Evolutionary conservation across 2,329 filamentous ascomycete species (phyloP).

Genomic region (Leptographium wingfieldii): DNA sequence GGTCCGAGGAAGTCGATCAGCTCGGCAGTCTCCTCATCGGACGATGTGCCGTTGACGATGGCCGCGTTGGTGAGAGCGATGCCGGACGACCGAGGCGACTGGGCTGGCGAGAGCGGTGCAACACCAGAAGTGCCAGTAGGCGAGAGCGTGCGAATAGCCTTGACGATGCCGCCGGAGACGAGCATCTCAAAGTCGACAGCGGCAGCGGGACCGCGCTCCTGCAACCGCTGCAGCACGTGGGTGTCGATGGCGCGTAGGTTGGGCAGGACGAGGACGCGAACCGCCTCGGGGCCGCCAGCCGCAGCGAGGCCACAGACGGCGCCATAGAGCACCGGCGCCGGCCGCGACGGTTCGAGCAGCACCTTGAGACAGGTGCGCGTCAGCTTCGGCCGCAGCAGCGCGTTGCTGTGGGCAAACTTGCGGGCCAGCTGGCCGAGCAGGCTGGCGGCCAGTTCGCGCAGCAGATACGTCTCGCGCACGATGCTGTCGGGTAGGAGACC

Average conservation of each 20-base stretch:
- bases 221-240: slow-evolving; percentile 39
- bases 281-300: slow-evolving; percentile 54
- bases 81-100: neutral
- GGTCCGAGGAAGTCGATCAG: slow-evolving; percentile 43
- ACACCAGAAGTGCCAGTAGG: slow-evolving; percentile 8
- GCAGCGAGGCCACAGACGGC: slow-evolving; percentile 69
- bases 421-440: slow-evolving; percentile 67
- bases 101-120: slow-evolving; percentile 6
- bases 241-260: slow-evolving; percentile 43
- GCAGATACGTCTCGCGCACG: slow-evolving; percentile 55
- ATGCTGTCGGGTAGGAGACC: slow-evolving; percentile 12
- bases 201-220: slow-evolving; percentile 30
- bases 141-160: slow-evolving; percentile 36
- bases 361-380: slow-evolving; percentile 88
- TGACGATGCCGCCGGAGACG: slow-evolving; percentile 38
- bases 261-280: slow-evolving; percentile 42
- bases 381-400: slow-evolving; percentile 74
- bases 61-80: neutral
- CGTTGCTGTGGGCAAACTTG: slow-evolving; percentile 71
- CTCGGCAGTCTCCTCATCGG: slow-evolving; percentile 28
- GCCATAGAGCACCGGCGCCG: slow-evolving; percentile 77
- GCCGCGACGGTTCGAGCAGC: slow-evolving; percentile 76
- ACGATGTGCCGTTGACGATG: neutral
- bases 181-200: slow-evolving; percentile 41
- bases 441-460: slow-evolving; percentile 74